A percentile compares a stretch with the other conserved stretches of the same genome.
These are phyloP conservation scores for Voacanga thouarsii DNA, from an alignment of 257 asterid genomes.

Conservation along the genomic window DNA sequence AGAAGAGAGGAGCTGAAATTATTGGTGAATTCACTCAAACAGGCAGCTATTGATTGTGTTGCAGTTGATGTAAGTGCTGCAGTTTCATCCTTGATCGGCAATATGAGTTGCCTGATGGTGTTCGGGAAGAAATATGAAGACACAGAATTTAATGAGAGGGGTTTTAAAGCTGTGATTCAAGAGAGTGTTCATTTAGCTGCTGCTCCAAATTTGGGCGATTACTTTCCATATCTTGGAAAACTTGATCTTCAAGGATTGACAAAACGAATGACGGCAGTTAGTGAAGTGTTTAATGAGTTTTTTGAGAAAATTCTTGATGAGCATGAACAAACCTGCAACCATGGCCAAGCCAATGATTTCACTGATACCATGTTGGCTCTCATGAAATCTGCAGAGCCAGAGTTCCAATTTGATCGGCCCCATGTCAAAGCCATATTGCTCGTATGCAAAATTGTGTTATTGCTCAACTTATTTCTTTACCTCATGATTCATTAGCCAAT, in stretches of 20 bases:
- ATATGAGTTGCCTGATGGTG: not conserved
- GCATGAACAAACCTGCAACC: not conserved
- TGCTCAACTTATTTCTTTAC: not conserved
- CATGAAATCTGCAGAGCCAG: constrained; percentile 9
- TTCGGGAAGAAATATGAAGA: not conserved
- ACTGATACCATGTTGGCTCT: not conserved
- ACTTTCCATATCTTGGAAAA: constrained; percentile 1
- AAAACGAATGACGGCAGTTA: not conserved
- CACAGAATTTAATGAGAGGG: constrained; percentile 7
- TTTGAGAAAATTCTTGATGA: constrained; percentile 1
- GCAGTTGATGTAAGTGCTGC: constrained; percentile 2
- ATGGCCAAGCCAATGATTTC: not conserved
- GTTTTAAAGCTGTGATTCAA: constrained; percentile 1
- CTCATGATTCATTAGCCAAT: not conserved
- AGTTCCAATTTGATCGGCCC: constrained; percentile 14
- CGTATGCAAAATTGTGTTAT: not conserved
- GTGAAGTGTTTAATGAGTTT: not conserved
- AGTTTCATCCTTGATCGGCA: constrained; percentile 3
- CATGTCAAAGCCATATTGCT: constrained; percentile 15
- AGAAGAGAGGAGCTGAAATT: constrained; percentile 5
- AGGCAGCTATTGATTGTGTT: not conserved
- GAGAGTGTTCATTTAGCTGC: not conserved
- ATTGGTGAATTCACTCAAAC: not conserved
- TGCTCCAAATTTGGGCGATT: constrained; percentile 11
- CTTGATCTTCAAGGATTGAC: constrained; percentile 1